A percentile compares a stretch with the other conserved stretches of the same genome.
These are phyloP conservation scores for Arthrobotrys sphaeroides DNA, from an alignment of 2,329 filamentous ascomycete genomes.

Conservation along the genomic window DNA sequence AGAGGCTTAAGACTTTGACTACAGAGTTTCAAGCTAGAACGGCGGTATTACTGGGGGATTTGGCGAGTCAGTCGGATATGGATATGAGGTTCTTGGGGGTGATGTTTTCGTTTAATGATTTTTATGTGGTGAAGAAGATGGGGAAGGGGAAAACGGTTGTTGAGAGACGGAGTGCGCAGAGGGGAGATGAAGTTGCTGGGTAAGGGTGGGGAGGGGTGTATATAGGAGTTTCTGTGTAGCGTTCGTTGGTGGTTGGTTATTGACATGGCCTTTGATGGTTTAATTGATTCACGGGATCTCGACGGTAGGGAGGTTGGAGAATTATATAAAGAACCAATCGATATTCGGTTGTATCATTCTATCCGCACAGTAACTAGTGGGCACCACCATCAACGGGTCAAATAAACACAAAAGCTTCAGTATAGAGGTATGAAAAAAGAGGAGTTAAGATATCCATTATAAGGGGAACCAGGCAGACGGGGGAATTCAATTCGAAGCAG, in stretches of 20 bases:
- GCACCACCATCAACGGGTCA: neutral
- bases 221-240: neutral
- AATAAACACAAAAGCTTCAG: neutral
- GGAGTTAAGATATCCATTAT: conserved; percentile 13
- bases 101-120: conserved; percentile 99
- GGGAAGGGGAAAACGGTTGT: conserved; percentile 59
- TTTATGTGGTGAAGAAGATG: conserved; percentile 78
- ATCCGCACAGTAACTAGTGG: conserved; percentile 27
- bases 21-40: conserved; percentile 79
- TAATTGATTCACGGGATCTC: neutral
- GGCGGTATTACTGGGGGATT: conserved; percentile 83
- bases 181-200: conserved; percentile 31
- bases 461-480: neutral
- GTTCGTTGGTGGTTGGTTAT: neutral
- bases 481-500: no score
- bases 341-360: conserved; percentile 33
- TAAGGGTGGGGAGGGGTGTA: neutral
- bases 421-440: neutral
- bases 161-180: conserved; percentile 49
- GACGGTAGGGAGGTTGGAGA: neutral
- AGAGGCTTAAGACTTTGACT: conserved; percentile 76
- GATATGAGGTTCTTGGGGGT: conserved; percentile 96
- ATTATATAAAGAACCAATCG: neutral
- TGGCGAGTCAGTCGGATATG: conserved; percentile 88
- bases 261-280: neutral